phyloP scores from a whole-genome alignment of 805 yeast genomes.

The Candida jianshihensis region DNA sequence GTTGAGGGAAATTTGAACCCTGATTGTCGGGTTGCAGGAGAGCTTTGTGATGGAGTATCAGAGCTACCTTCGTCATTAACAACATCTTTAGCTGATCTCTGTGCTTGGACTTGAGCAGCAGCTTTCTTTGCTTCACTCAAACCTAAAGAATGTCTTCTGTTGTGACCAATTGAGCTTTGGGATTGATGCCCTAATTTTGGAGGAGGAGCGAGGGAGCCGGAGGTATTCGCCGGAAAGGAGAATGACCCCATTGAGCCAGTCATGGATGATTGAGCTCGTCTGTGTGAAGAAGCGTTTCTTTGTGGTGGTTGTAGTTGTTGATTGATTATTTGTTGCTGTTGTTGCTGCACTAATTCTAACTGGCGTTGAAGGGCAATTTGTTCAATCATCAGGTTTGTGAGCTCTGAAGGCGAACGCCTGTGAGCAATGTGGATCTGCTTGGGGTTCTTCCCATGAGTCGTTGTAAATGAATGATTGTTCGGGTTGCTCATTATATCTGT shows the following conservation, averaged over 20 bases:
- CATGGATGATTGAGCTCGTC: conserved; percentile 40
- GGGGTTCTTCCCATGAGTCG: conserved; percentile 38
- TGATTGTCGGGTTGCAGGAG: conserved; percentile 25
- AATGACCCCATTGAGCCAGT: conserved; percentile 30
- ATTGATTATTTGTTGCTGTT: conserved; percentile 77
- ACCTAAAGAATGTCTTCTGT: conserved; percentile 88
- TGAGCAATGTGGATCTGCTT: conserved; percentile 88
- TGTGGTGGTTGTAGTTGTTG: conserved; percentile 26
- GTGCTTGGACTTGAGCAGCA: conserved; percentile 87
- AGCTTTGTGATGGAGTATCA: conserved; percentile 7
- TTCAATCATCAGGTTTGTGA: conserved; percentile 89
- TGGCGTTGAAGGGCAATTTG: conserved; percentile 85
- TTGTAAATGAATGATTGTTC: conserved; percentile 22
- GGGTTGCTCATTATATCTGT: conserved; percentile 10
- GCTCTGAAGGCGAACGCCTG: conserved; percentile 90
- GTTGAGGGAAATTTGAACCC: conserved; percentile 53
- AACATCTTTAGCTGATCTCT: conserved; percentile 35
- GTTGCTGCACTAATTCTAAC: conserved; percentile 84
- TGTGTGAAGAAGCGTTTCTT: conserved; percentile 28
- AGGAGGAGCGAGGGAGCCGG: conserved; percentile 19
- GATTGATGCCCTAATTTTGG: conserved; percentile 12
- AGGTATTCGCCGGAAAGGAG: conserved; percentile 10
- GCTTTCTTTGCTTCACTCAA: conserved; percentile 90
- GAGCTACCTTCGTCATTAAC: no score
- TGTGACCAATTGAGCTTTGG: conserved; percentile 49